phyloP scores from a whole-genome alignment of 148 eudicot genomes.

The Vaccinium corymbosum region DNA sequence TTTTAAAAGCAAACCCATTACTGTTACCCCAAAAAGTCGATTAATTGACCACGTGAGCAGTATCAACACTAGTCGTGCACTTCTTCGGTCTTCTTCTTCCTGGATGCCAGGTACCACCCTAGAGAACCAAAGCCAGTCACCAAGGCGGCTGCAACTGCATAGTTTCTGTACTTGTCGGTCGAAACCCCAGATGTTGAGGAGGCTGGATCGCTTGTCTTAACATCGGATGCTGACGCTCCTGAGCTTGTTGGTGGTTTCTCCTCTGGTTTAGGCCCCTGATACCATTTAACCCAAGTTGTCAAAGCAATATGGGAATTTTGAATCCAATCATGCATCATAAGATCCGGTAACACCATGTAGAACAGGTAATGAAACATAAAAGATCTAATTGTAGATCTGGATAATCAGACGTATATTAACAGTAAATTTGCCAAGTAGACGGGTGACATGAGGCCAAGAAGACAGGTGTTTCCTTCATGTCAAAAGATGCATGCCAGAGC shows the following conservation, averaged over 20 bases:
- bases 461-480: background rate
- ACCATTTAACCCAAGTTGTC: constrained; percentile 7
- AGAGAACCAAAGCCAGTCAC: constrained; percentile 49
- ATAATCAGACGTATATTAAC: background rate
- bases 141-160: constrained; percentile 70
- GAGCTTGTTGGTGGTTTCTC: constrained; percentile 38
- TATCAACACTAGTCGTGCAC: constrained; percentile 49
- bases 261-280: constrained; percentile 69
- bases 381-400: background rate
- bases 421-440: background rate
- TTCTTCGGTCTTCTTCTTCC: constrained; percentile 66
- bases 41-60: background rate
- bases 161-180: constrained; percentile 69
- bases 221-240: constrained; percentile 48
- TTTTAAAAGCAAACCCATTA: constrained; percentile 2
- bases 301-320: background rate
- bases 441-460: background rate
- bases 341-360: background rate
- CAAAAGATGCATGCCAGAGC: background rate
- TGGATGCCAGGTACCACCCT: constrained; percentile 66
- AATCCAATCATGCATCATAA: background rate
- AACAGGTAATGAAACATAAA: background rate
- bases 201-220: constrained; percentile 40
- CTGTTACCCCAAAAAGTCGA: background rate
- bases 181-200: constrained; percentile 57